Evolutionary conservation across 257 asterid species (phyloP).

Genomic region (Scutellaria barbata): DNA sequence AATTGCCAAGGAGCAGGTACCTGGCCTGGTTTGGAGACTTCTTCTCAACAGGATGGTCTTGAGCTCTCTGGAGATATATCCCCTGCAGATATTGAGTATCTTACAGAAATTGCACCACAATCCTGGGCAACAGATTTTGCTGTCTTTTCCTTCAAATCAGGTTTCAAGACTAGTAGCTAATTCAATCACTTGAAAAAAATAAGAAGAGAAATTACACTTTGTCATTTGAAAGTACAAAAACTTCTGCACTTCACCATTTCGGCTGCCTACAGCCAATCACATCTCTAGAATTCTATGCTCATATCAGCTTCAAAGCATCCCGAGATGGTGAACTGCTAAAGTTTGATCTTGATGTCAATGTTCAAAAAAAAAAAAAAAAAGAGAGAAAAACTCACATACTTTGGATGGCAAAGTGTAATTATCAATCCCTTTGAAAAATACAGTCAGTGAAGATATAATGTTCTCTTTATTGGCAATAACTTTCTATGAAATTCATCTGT

Average conservation of each 20-base stretch:
- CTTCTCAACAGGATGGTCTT: constrained; percentile 16
- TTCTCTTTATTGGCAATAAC: background rate
- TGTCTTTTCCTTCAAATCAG: constrained; percentile 58
- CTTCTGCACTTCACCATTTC: too few species aligned
- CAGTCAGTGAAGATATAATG: background rate
- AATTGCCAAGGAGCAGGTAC: constrained; percentile 69
- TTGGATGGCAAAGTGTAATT: too few species aligned
- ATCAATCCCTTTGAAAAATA: too few species aligned
- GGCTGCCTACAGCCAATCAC: too few species aligned
- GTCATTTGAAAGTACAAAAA: too few species aligned
- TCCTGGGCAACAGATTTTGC: constrained; percentile 53
- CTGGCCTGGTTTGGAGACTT: constrained; percentile 53
- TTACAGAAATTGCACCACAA: constrained; percentile 43
- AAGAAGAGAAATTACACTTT: too few species aligned
- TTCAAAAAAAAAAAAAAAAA: too few species aligned
- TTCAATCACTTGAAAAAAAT: background rate
- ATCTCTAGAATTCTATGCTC: too few species aligned
- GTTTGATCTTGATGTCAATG: too few species aligned
- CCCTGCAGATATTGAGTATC: constrained; percentile 54
- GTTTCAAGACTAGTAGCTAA: constrained; percentile 28
- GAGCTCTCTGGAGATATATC: constrained; percentile 51
- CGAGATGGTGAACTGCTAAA: too few species aligned
- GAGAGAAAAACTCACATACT: too few species aligned
- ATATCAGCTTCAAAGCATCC: too few species aligned
- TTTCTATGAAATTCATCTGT: background rate